These are phyloP conservation scores for Phyllosticta capitalensis DNA, from an alignment of 2,329 filamentous ascomycete species.

Conservation along the genomic window DNA sequence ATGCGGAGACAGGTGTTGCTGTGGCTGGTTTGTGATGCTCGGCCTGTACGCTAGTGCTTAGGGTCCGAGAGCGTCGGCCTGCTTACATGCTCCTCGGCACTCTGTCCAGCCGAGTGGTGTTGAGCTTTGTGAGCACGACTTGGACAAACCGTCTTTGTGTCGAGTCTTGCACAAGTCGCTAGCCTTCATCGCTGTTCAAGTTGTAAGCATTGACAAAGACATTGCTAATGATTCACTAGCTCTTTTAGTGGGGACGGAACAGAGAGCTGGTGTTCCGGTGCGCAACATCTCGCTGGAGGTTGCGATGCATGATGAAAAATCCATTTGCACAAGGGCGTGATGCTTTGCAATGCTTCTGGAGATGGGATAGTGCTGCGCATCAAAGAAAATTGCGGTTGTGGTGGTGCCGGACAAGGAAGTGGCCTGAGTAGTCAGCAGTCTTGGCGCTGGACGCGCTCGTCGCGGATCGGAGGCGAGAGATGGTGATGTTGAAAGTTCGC, in stretches of 20 bases:
- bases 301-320: too few species aligned
- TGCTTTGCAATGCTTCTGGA: not conserved
- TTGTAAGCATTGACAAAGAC: too few species aligned
- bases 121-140: not conserved
- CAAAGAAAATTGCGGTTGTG: not conserved
- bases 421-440: not conserved
- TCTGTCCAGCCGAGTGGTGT: not conserved
- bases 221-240: too few species aligned
- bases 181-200: not conserved
- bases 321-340: too few species aligned
- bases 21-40: not conserved
- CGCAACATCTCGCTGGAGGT: too few species aligned
- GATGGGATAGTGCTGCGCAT: not conserved
- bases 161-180: not conserved
- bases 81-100: not conserved
- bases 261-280: too few species aligned
- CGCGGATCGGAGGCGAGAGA: not conserved
- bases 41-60: not conserved
- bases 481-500: not conserved
- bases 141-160: not conserved
- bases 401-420: not conserved
- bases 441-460: not conserved
- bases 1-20: not conserved
- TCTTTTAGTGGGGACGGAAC: too few species aligned
- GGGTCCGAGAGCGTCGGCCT: not conserved